A percentile compares a stretch with the other conserved stretches of the same genome.
phyloP scores from a whole-genome alignment of 495 filamentous ascomycete species.

The Copromyces sp. region DNA sequence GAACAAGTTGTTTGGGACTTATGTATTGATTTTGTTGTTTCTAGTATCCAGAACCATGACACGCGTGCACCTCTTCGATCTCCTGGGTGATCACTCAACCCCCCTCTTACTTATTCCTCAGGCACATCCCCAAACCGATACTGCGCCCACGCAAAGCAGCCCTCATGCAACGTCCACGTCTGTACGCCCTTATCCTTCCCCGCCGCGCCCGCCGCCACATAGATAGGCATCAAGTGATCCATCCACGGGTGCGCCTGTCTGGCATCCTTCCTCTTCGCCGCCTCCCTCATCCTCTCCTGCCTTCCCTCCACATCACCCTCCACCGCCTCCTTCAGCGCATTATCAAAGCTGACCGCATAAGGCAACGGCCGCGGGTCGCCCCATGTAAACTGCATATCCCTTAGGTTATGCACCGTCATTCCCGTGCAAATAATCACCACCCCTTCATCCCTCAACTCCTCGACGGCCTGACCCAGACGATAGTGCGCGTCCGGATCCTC shows the following conservation, averaged over 20 bases:
- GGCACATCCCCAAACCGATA: conserved; percentile 60
- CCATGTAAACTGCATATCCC: conserved; percentile 46
- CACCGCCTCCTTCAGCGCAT: conserved; percentile 64
- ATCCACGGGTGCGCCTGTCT: conserved; percentile 66
- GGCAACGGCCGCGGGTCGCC: conserved; percentile 42
- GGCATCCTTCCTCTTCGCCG: conserved; percentile 56
- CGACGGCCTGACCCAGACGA: conserved; percentile 57
- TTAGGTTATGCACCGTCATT: conserved; percentile 82
- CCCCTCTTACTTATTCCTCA: neutral
- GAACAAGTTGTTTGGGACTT: neutral
- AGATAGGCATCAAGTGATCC: conserved; percentile 73
- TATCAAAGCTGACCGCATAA: conserved; percentile 69
- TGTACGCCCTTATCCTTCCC: conserved; percentile 51
- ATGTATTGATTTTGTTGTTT: neutral
- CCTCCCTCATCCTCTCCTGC: conserved; percentile 46
- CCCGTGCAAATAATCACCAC: conserved; percentile 68
- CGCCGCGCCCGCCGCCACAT: conserved; percentile 63
- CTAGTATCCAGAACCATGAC: neutral
- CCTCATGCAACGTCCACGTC: conserved; percentile 56
- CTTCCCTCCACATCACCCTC: conserved; percentile 43
- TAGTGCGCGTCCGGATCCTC: conserved; percentile 66
- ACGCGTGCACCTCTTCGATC: too few relatives aligned
- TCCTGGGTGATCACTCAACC: neutral
- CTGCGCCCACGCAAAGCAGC: conserved; percentile 62
- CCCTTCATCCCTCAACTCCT: conserved; percentile 57